phyloP scores from a whole-genome alignment of 352 stramenopile genomes.

The Aphanomyces astaci region DNA sequence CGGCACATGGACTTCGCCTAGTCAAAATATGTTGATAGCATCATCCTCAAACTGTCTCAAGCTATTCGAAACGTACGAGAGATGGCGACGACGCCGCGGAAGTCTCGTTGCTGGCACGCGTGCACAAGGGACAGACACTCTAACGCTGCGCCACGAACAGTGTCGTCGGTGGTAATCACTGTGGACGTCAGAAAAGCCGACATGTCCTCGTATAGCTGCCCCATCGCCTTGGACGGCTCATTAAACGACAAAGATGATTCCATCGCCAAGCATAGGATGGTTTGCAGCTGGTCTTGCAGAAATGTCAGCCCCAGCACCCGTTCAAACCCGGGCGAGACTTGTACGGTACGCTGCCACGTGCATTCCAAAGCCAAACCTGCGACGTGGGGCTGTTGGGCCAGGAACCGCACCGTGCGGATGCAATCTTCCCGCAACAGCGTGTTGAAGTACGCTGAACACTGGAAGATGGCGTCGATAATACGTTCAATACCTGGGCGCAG shows the following conservation, averaged over 20 bases:
- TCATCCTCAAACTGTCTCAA: too few species aligned
- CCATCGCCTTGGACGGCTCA: not conserved
- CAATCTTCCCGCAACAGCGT: conserved; percentile 12
- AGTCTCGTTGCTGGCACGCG: not conserved
- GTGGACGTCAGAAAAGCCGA: not conserved
- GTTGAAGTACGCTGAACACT: conserved; percentile 2
- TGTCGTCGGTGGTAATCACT: not conserved
- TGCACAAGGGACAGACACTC: not conserved
- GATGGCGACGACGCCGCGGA: not conserved
- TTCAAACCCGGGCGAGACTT: not conserved
- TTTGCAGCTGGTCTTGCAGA: conserved; percentile 6
- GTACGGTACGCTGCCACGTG: not conserved
- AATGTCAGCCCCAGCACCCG: not conserved
- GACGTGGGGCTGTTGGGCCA: conserved; percentile 11
- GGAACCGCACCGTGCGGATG: conserved; percentile 8
- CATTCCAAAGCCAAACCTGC: not conserved
- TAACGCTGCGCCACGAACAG: not conserved
- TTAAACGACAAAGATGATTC: not conserved
- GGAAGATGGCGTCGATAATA: not conserved
- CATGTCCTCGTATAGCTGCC: not conserved
- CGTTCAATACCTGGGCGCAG: not conserved
- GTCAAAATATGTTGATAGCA: too few species aligned
- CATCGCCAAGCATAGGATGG: not conserved
- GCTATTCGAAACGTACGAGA: too few species aligned
- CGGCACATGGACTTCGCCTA: conserved; percentile 13